Conservation (phyloP, 1,284 basidiomycete species). For the Sporisorium reilianum region DNA sequence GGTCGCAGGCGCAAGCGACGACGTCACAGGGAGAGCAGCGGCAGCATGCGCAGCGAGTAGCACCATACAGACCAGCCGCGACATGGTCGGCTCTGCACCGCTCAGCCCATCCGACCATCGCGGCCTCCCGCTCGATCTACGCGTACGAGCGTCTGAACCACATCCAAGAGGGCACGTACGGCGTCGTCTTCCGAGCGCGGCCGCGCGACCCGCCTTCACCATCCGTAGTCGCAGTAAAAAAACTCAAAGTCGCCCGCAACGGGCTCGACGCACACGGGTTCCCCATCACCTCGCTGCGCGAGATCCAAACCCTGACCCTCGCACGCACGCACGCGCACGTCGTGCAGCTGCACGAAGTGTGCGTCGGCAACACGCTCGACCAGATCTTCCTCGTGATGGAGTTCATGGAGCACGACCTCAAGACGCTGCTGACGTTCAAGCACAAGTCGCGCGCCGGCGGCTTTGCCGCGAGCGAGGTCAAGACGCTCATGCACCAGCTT, state of each 20-base stretch:
- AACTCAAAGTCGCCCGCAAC: constrained; percentile 91
- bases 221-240: constrained; percentile 86
- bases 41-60: background rate
- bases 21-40: background rate
- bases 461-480: constrained; percentile 96
- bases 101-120: constrained; percentile 52
- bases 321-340: constrained; percentile 83
- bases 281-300: constrained; percentile 94
- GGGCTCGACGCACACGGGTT: constrained; percentile 84
- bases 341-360: constrained; percentile 92
- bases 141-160: constrained; percentile 79
- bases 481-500: constrained; percentile 92
- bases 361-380: constrained; percentile 98
- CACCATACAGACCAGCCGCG: background rate
- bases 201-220: constrained; percentile 9
- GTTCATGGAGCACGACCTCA: constrained; percentile 99
- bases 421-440: constrained; percentile 81
- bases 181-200: constrained; percentile 92
- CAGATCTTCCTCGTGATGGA: constrained; percentile 99
- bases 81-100: constrained; percentile 23
- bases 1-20: background rate
- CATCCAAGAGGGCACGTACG: constrained; percentile 99
- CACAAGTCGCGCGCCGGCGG: constrained; percentile 90
- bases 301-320: constrained; percentile 91
- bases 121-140: constrained; percentile 57